A percentile compares a stretch with the other conserved stretches of the same genome.
These are phyloP conservation scores for Persicaria maculosa DNA, from an alignment of 148 eudicot genomes.

Conservation along the genomic window DNA sequence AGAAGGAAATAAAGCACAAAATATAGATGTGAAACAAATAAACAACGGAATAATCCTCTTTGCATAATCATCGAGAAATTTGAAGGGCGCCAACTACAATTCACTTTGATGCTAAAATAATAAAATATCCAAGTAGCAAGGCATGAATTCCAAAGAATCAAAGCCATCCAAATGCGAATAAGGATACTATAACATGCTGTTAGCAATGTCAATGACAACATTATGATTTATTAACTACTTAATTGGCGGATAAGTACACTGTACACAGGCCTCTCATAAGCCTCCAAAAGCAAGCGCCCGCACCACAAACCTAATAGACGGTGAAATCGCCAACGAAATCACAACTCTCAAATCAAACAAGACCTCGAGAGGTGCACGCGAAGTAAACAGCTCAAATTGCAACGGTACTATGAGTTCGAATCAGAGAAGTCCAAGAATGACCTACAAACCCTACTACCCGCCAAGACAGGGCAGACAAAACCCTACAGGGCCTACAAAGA, in stretches of 20 bases:
- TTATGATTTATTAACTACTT: neutral
- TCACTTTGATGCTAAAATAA: neutral
- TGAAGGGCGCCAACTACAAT: neutral
- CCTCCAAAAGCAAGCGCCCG: neutral
- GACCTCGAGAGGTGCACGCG: neutral
- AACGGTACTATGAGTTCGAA: neutral
- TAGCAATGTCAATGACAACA: neutral
- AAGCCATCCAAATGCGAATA: neutral
- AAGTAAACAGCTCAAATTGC: neutral
- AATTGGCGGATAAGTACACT: neutral
- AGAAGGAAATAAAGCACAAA: neutral
- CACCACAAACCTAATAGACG: neutral
- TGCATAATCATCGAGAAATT: neutral
- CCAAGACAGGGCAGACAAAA: neutral
- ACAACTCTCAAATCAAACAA: neutral
- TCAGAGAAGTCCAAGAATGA: neutral
- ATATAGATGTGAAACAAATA: neutral
- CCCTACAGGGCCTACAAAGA: neutral
- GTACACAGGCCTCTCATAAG: constrained; percentile 1
- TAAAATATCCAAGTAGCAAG: neutral
- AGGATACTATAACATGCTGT: neutral
- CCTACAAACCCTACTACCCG: neutral
- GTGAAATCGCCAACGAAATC: neutral
- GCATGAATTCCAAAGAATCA: neutral
- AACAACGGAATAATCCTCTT: neutral